phyloP scores from a whole-genome alignment of 306 rosid species.

The Quillaja saponaria region DNA sequence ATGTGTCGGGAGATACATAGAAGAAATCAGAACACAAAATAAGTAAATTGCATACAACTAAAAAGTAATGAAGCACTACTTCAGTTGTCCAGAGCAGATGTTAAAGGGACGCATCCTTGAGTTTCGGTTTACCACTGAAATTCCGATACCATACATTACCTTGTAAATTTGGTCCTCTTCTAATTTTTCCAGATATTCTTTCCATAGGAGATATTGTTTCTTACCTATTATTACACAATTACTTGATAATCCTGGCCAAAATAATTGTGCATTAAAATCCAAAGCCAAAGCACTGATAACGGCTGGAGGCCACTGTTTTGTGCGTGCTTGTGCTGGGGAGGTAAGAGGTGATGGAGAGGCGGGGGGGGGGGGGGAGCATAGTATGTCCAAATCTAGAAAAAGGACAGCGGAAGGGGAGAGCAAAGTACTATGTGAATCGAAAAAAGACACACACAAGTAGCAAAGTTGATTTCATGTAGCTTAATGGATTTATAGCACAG shows the following conservation, averaged over 20 bases:
- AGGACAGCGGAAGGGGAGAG: not conserved
- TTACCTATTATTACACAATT: too few relatives aligned
- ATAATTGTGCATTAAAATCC: too few relatives aligned
- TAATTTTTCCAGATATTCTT: slow-evolving; percentile 4
- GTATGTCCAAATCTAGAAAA: not conserved
- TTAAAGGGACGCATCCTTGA: too few relatives aligned
- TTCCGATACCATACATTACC: not conserved
- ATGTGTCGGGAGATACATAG: slow-evolving; percentile 1
- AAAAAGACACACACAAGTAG: not conserved
- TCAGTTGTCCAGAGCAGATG: not conserved
- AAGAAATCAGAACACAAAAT: slow-evolving; percentile 16
- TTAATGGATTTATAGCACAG: slow-evolving; percentile 1
- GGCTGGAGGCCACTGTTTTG: not conserved
- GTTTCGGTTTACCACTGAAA: not conserved
- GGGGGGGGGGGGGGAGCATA: not conserved
- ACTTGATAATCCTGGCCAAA: not conserved
- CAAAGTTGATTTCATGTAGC: not conserved
- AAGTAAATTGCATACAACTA: slow-evolving; percentile 17
- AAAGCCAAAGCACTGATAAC: not conserved
- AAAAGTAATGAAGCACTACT: slow-evolving; percentile 1
- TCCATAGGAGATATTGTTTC: not conserved
- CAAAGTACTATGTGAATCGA: not conserved
- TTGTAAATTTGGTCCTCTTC: not conserved
- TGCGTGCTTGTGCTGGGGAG: slow-evolving; percentile 9
- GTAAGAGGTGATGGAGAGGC: not conserved